Conservation (phyloP, 108 stramenopile genomes). For the Aurantiochytrium sp. region DNA sequence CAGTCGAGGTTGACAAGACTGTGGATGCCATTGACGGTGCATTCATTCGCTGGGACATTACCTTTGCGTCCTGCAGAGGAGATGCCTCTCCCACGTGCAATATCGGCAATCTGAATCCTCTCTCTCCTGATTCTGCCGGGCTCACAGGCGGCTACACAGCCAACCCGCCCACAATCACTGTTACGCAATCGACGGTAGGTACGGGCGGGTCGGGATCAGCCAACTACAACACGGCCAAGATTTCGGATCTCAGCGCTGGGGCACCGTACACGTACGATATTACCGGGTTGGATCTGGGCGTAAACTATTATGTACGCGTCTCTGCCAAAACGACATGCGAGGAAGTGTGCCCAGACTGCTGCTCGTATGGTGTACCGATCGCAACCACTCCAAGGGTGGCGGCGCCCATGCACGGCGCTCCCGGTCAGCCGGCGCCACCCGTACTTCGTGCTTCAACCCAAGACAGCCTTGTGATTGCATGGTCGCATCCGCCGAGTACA, state of each 20-base stretch:
- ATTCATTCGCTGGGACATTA: conserved; percentile 65
- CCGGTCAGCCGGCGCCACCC: conserved; percentile 61
- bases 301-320: conserved; percentile 59
- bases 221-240: conserved; percentile 30
- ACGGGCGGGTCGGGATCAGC: conserved; percentile 54
- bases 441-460: conserved; percentile 51
- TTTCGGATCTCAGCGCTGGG: conserved; percentile 40
- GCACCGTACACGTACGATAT: conserved; percentile 49
- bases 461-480: conserved; percentile 59
- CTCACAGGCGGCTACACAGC: conserved; percentile 45
- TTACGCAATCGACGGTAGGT: conserved; percentile 34
- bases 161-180: conserved; percentile 1
- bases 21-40: conserved; percentile 21
- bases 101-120: conserved; percentile 51
- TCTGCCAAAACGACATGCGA: conserved; percentile 31
- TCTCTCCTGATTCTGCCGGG: conserved; percentile 29
- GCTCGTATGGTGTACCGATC: background rate
- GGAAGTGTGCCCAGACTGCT: background rate
- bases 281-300: conserved; percentile 45
- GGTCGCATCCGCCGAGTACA: conserved; percentile 58
- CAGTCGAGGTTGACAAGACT: conserved; percentile 50
- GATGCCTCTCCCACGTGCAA: conserved; percentile 59
- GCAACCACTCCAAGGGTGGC: conserved; percentile 34
- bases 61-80: conserved; percentile 54
- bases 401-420: conserved; percentile 39